Conservation (phyloP, 2,329 filamentous ascomycete species). For the Periconia sp. region DNA sequence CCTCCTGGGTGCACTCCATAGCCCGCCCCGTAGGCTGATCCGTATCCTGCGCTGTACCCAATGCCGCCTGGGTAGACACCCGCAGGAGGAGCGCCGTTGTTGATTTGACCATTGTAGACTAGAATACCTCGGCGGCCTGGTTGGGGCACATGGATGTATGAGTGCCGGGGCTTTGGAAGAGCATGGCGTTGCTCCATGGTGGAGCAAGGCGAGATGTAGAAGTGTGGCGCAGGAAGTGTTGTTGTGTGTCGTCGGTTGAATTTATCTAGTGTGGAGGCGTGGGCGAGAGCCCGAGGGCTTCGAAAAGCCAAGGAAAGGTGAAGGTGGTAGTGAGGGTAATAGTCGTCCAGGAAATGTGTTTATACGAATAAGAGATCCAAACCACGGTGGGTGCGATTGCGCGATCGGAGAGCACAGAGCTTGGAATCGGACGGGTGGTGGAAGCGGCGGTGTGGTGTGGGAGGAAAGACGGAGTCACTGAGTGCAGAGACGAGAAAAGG, state of each 20-base stretch:
- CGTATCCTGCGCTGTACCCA: background rate
- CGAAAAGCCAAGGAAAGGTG: slow-evolving; percentile 12
- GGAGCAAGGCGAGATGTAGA: background rate
- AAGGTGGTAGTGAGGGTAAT: slow-evolving; percentile 10
- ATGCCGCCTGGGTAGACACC: slow-evolving; percentile 14
- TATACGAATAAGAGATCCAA: background rate
- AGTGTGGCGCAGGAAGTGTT: background rate
- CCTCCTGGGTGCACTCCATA: slow-evolving; percentile 5
- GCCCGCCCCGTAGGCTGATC: slow-evolving; percentile 13
- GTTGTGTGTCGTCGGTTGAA: background rate
- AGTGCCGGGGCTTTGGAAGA: slow-evolving; percentile 33
- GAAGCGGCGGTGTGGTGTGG: slow-evolving; percentile 13
- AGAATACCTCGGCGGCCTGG: slow-evolving; percentile 31
- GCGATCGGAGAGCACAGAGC: too few species aligned
- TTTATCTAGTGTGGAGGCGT: background rate
- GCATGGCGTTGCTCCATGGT: slow-evolving; percentile 17
- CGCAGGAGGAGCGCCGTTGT: slow-evolving; percentile 27
- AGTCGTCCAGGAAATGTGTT: slow-evolving; percentile 3
- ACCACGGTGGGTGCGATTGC: too few species aligned
- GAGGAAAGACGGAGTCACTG: slow-evolving; percentile 12
- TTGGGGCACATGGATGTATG: slow-evolving; percentile 33
- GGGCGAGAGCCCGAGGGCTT: background rate
- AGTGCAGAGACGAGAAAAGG: slow-evolving; percentile 11
- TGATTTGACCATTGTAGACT: slow-evolving; percentile 27
- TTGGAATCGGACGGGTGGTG: too few species aligned